Percentiles rank a stretch among this genome's conserved stretches.
phyloP scores from a whole-genome alignment of 257 asterid genomes.

The Pogostemon cablin region DNA sequence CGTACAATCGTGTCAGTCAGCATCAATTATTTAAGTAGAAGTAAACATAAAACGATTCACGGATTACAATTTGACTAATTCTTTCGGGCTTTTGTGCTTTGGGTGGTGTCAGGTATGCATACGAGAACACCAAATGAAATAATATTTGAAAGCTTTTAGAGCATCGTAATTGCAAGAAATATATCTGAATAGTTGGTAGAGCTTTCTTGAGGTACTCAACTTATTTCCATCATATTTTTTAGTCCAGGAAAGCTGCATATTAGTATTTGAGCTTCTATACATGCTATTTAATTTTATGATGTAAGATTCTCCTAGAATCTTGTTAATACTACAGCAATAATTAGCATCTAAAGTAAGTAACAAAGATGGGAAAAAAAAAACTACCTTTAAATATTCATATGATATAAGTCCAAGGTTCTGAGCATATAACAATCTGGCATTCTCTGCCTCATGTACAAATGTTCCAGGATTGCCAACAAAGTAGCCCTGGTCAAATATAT shows the following conservation, averaged over 20 bases:
- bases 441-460: constrained; percentile 25
- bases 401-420: constrained; percentile 43
- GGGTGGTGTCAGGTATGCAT: not conserved
- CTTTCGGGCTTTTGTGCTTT: not conserved
- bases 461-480: constrained; percentile 40
- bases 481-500: constrained; percentile 39
- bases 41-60: not conserved
- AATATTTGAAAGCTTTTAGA: not conserved
- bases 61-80: not conserved
- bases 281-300: not conserved
- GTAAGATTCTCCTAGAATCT: not conserved
- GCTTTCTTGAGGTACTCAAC: not conserved
- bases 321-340: not conserved
- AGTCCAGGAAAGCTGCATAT: not conserved
- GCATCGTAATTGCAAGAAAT: not conserved
- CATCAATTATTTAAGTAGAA: not conserved
- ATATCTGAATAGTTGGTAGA: not conserved
- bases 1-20: constrained; percentile 25
- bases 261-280: not conserved
- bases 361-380: not conserved
- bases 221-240: not conserved
- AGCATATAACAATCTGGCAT: constrained; percentile 39
- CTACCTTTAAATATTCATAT: constrained; percentile 44
- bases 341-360: not conserved
- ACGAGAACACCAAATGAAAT: not conserved